These are phyloP conservation scores for Cryptosporidium meleagridis DNA, from an alignment of 169 alveolate species.

Conservation along the genomic window DNA sequence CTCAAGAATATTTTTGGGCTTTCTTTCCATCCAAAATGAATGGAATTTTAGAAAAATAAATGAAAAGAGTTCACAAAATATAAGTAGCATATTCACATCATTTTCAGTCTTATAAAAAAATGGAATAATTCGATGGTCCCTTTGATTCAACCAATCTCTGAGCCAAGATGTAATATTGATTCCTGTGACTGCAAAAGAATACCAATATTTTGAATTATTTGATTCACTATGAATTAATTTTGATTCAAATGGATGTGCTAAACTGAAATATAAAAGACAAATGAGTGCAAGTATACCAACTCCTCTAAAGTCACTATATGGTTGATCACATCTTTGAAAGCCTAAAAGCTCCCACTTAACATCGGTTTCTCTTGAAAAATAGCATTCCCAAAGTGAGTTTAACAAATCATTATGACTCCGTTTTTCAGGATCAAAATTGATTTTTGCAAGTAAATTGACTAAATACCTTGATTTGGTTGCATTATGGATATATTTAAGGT, in stretches of 20 bases:
- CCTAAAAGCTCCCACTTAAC: conserved; percentile 79
- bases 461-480: conserved; percentile 75
- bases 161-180: conserved; percentile 80
- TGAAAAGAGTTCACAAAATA: conserved; percentile 63
- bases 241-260: conserved; percentile 77
- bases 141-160: conserved; percentile 76
- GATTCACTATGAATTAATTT: conserved; percentile 77
- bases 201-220: conserved; percentile 78
- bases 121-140: conserved; percentile 52
- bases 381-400: conserved; percentile 53
- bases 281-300: conserved; percentile 80
- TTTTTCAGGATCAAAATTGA: conserved; percentile 42
- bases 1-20: conserved; percentile 77
- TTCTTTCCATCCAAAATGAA: conserved; percentile 70
- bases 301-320: conserved; percentile 82
- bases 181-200: conserved; percentile 81
- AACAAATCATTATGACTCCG: conserved; percentile 32
- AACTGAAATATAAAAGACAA: conserved; percentile 79
- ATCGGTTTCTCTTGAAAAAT: conserved; percentile 15
- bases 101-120: conserved; percentile 37
- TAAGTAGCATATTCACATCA: conserved; percentile 46
- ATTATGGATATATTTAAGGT: conserved; percentile 61
- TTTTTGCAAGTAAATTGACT: conserved; percentile 57
- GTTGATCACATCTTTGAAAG: conserved; percentile 82
- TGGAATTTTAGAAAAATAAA: conserved; percentile 74